phyloP scores from a whole-genome alignment of 176 grass and related monocot genomes.

The Urochloa ruziziensis region DNA sequence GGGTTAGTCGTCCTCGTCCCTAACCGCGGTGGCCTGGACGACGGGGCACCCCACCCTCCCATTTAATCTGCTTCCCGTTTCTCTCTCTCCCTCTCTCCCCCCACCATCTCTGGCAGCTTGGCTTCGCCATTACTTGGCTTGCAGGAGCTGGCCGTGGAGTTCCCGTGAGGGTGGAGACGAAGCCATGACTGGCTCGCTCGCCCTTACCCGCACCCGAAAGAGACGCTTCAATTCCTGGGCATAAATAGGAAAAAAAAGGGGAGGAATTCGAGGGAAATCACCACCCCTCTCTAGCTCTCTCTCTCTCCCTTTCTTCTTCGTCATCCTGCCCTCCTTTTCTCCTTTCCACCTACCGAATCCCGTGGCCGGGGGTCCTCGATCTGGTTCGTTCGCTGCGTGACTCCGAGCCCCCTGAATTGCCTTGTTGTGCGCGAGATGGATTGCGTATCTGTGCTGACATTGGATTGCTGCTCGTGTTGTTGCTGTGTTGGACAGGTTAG shows the following conservation, averaged over 20 bases:
- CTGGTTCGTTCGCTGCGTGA: slow-evolving; percentile 39
- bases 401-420: slow-evolving; percentile 15
- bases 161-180: slow-evolving; percentile 55
- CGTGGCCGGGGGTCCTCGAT: slow-evolving; percentile 20
- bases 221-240: slow-evolving; percentile 59
- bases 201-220: slow-evolving; percentile 47
- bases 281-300: not conserved
- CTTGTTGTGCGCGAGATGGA: not conserved
- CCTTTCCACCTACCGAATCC: slow-evolving; percentile 40
- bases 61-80: slow-evolving; percentile 33
- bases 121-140: slow-evolving; percentile 56
- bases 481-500: slow-evolving; percentile 23
- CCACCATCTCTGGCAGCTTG: slow-evolving; percentile 14
- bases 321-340: not conserved
- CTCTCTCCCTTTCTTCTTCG: not conserved
- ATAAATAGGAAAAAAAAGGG: slow-evolving; percentile 12
- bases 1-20: slow-evolving; percentile 27
- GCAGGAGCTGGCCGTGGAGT: slow-evolving; percentile 57
- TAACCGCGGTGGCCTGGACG: slow-evolving; percentile 30
- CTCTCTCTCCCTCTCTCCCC: not conserved
- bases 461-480: slow-evolving; percentile 4
- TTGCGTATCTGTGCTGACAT: not conserved
- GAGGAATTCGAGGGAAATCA: slow-evolving; percentile 10
- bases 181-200: slow-evolving; percentile 26
- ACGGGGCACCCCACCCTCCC: not conserved